These are phyloP conservation scores for Salix caprea DNA, from an alignment of 345 rosid genomes.

Conservation along the genomic window DNA sequence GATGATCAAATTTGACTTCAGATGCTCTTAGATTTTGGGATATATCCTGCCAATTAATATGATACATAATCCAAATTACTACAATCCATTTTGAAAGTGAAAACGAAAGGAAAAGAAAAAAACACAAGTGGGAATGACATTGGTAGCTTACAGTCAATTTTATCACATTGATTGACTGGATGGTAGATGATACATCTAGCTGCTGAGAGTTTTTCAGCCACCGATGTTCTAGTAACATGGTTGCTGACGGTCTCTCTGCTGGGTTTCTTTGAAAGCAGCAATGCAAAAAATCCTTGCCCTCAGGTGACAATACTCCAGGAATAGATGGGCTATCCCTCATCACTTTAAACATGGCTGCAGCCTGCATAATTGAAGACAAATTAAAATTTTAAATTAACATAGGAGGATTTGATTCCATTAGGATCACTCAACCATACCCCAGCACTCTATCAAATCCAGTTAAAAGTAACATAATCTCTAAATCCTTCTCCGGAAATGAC, in stretches of 20 bases:
- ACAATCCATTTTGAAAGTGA: not conserved
- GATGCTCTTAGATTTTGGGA: slow-evolving; percentile 32
- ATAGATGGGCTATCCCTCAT: slow-evolving; percentile 74
- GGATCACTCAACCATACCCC: not conserved
- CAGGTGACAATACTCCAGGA: slow-evolving; percentile 73
- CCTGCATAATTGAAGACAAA: slow-evolving; percentile 37
- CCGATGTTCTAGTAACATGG: slow-evolving; percentile 68
- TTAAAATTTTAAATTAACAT: not conserved
- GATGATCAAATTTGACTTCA: slow-evolving; percentile 43
- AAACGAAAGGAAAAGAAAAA: not conserved
- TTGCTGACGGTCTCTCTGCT: slow-evolving; percentile 76
- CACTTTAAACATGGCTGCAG: slow-evolving; percentile 96
- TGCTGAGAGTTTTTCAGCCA: slow-evolving; percentile 49
- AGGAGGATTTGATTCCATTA: not conserved
- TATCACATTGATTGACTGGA: slow-evolving; percentile 34
- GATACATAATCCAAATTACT: not conserved
- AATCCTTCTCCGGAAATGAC: not conserved
- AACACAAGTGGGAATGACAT: not conserved
- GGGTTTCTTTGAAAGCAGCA: slow-evolving; percentile 85
- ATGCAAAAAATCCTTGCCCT: slow-evolving; percentile 81
- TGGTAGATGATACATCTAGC: slow-evolving; percentile 33
- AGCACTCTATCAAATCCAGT: not conserved
- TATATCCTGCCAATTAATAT: slow-evolving; percentile 43
- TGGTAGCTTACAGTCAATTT: slow-evolving; percentile 45
- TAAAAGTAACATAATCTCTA: not conserved